Evolutionary conservation across 2,329 filamentous ascomycete species (phyloP), one percentile per base, ranked within the genome.

Genomic region (Pseudohalonectria lignicola): DNA sequence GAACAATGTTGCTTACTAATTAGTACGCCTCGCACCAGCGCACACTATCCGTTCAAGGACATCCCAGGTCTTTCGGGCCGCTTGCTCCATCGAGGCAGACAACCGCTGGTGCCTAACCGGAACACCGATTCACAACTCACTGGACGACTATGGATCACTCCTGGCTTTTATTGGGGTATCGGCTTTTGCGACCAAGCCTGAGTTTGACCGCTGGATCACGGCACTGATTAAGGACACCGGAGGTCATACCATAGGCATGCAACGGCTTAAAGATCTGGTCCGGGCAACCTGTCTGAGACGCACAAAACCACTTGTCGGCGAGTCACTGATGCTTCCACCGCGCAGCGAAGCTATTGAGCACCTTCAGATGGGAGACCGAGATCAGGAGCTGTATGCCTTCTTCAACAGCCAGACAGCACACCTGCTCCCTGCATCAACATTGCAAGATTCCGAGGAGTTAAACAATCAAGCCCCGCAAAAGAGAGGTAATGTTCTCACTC

Each of bases 81-180:
- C 49, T 5, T 47, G 42, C 31, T 42, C 41, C 7, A 39, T 58
- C 13, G 40, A 39, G 3, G 50, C 58, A 1, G 28, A 37, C 1
- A 44, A 49, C 18, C 49, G 59, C 3, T 64, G 61, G 61, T 63
- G 59, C 36, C 46, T 64, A 4, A 63, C 58, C 0, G 61, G 60
- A 7, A 64, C 61, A 1, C 61, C 61, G 0, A 59, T 64, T 3
- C 58, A 62, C 4, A 64, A 66, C 36, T 49, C 48, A 0, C 47
- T 67, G 0, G 55, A 64, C 16, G 61, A 66, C 41, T 59, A 55
- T 18, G 60, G 56, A 0, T 48, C 60, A 0, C 45, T 66, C 0
- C 41, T 63, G 0, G 39, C 39, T 13, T 64, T 63, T 33, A 30
- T 63, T 5, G 16, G 50, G 2, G 46, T 60, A 6, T 37, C 40